phyloP scores from a whole-genome alignment of 2,329 filamentous ascomycete genomes.

The Tolypocladium ophioglossoides region DNA sequence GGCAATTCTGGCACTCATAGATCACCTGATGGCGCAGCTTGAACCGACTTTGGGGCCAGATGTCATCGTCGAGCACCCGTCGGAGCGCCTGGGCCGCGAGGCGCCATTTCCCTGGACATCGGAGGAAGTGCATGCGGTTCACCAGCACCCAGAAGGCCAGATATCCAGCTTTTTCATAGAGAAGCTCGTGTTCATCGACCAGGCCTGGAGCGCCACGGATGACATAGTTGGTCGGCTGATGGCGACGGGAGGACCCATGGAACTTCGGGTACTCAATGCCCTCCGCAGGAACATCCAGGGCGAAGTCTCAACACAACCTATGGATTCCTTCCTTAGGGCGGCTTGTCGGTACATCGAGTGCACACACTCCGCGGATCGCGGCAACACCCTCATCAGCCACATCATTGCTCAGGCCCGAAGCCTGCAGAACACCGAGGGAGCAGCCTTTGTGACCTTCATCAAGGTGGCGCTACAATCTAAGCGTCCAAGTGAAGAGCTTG shows the following conservation, averaged over 20 bases:
- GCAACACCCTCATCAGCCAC: conserved; percentile 30
- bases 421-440: conserved; percentile 37
- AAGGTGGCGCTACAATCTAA: conserved; percentile 16
- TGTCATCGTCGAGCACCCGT: conserved; percentile 25
- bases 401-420: conserved; percentile 31
- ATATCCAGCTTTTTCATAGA: conserved; percentile 45
- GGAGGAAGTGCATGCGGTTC: conserved; percentile 34
- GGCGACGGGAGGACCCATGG: conserved; percentile 37
- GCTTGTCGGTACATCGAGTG: conserved; percentile 41
- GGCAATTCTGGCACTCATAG: conserved; percentile 39
- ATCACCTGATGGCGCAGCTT: conserved; percentile 32
- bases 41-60: conserved; percentile 24
- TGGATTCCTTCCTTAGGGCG: conserved; percentile 47
- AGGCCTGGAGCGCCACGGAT: conserved; percentile 40
- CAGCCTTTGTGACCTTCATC: conserved; percentile 36
- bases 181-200: conserved; percentile 54
- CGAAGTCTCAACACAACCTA: conserved; percentile 26
- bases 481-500: conserved; percentile 15
- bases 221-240: conserved; percentile 49
- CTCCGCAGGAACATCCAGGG: conserved; percentile 44
- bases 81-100: conserved; percentile 27
- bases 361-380: conserved; percentile 22
- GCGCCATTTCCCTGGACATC: conserved; percentile 32
- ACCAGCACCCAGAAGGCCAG: conserved; percentile 22
- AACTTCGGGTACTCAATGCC: conserved; percentile 39